Base-by-base conservation (phyloP, 331 rosid genomes). In the Arachis monticola region DNA sequence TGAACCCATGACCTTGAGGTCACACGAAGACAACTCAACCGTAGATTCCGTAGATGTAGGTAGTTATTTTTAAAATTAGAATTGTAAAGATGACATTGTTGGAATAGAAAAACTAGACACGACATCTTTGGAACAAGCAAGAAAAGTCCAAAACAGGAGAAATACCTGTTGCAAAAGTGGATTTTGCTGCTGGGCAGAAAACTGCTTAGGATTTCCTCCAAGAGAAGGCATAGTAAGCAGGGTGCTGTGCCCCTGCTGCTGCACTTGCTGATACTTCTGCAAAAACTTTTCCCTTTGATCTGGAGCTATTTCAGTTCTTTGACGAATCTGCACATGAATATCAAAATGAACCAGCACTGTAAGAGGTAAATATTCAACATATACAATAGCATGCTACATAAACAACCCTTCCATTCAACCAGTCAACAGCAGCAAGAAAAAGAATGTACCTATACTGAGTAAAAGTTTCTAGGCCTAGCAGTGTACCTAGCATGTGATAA, bases 181-280 rank as follows among this genome's bases (percentile, higher is more conserved):
- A 77, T 85, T 95, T 80, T 85, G 99, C 76, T 87, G 97, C 70
- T 88, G 98, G 3, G 88, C 69, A 78, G 97, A 80, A 85, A 92
- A 92, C 76, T 88, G 99, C 85, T 89, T 92, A 72, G 83, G 90
- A 82, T 85, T 91, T 79, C 93, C 94, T 12, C 93, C 97, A 64
- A 91, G 89, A 74, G 97, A 47, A 31, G 91, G 89, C 92, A 94
- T 88, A 72, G 86, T 84, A 67, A 85, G 97, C 72, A 95, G 87
- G 83, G 84, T 88, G 77, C 83, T 80, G 46, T 88, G 93, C 72
- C 96, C 94, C 76, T 94, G 98, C 77, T 91, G 98, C 87, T 93
- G 97, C 78, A 95, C 97, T 82, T 92, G 98, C 78, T 95, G 98
- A 70, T 85, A 88, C 80, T 89, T 88, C 84, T 95, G 99, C 91